Evolutionary conservation across 2,329 filamentous ascomycete genomes (phyloP), one percentile per base, ranked within the genome.

Genomic region (Leptosphaerulina australis): DNA sequence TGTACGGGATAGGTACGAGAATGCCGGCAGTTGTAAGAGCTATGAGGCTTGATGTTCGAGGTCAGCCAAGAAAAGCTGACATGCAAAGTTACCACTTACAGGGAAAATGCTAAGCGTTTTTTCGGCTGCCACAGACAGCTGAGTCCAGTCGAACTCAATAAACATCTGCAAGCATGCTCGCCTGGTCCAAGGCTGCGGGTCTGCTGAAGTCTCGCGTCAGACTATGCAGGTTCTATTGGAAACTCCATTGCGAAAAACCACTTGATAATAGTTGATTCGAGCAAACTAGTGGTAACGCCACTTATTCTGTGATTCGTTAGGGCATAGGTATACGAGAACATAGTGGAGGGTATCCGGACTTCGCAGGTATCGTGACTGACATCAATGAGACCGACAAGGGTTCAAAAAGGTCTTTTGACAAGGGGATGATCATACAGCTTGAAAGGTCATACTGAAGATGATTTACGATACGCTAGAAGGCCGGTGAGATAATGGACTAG

Each of bases 141-240:
- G 24, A 25, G 21, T 37, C 36, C 31, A 31, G 43, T 34, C 36
- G 37, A 37, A 36, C 41, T 46, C 37, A 12, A 40, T 40, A 12
- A 45, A 10, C 26, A 28, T 29, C 48, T n/a, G 25, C 29, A 38
- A 24, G 24, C n/a, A 21, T 21, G 29, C 12, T 45, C 29, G 30
- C 35, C 44, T 43, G 39, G 35, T 24, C 36, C 29, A 18, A 36
- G 30, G 28, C 18, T 20, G 33, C 37, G 54, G 40, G 22, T 43
- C 44, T 41, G 40, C 40, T 47, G 41, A 17, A 37, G 34, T 43
- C 35, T 51, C 49, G 45, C 44, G 36, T 53, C 43, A 54, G 43
- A 56, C 29, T 21, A 58, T 58, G 55, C 57, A 56, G 37, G 35
- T 39, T 50, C 29, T 58, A 58, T 58, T 58, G 12, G 22, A 28